Evolutionary conservation across 169 alveolate genomes (phyloP).

Genomic region (Eimeria acervulina): DNA sequence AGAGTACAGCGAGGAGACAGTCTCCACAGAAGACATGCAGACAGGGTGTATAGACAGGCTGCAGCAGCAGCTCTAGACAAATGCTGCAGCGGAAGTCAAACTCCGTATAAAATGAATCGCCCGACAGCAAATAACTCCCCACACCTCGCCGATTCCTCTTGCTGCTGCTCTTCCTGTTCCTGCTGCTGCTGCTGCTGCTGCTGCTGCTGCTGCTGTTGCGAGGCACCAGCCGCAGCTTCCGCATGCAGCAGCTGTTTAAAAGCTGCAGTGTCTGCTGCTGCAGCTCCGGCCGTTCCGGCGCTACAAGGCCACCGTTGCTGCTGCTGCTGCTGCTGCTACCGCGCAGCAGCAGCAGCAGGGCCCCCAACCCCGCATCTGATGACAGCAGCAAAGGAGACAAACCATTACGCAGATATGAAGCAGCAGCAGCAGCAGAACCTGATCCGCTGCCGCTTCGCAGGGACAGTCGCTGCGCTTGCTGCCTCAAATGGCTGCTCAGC

Average conservation of each 20-base stretch:
- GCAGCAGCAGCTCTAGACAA: conserved; percentile 64
- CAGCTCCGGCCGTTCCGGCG: conserved; percentile 66
- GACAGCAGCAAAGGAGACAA: conserved; percentile 74
- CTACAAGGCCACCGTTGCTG: conserved; percentile 3
- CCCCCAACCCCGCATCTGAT: conserved; percentile 47
- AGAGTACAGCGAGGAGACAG: conserved; percentile 56
- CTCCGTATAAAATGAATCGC: conserved; percentile 45
- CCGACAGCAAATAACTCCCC: neutral
- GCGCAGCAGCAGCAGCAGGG: neutral
- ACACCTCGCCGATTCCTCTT: neutral
- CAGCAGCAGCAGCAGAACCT: too few relatives aligned
- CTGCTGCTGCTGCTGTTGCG: neutral
- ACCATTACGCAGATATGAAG: neutral
- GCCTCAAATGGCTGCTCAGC: conserved; percentile 31
- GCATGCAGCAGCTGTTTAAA: conserved; percentile 1
- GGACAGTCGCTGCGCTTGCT: conserved; percentile 40
- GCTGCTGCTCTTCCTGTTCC: neutral
- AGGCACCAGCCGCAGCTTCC: conserved; percentile 19
- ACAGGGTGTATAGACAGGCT: conserved; percentile 73
- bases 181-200: too few relatives aligned
- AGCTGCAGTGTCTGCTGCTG: conserved; percentile 74
- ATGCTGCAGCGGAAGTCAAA: conserved; percentile 73
- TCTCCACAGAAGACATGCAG: conserved; percentile 62
- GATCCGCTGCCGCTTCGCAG: neutral
- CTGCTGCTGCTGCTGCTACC: conserved; percentile 14